Evolutionary conservation across 169 alveolate species (phyloP).

Genomic region (Cryptosporidium sp.): DNA sequence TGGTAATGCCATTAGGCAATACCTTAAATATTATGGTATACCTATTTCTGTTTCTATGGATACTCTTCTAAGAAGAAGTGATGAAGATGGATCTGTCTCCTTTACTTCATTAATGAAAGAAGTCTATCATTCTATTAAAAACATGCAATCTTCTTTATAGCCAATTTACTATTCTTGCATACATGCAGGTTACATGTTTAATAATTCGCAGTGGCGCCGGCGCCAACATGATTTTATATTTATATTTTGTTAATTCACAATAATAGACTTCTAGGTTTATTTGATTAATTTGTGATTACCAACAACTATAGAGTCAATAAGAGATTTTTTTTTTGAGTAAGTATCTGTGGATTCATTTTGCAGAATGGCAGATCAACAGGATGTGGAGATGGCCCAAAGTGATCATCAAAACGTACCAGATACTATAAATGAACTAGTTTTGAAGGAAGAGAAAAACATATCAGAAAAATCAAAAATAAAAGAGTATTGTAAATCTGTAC

Average conservation of each 20-base stretch:
- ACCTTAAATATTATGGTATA: conserved; percentile 39
- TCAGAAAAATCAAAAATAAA: background rate
- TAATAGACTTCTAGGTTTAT: background rate
- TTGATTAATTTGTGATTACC: background rate
- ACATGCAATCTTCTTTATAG: conserved; percentile 26
- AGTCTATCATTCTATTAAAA: conserved; percentile 43
- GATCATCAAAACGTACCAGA: background rate
- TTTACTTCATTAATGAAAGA: conserved; percentile 71
- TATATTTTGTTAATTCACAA: background rate
- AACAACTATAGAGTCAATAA: background rate
- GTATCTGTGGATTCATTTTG: background rate
- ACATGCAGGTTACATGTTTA: background rate
- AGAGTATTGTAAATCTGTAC: background rate
- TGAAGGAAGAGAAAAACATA: background rate
- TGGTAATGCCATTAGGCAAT: conserved; percentile 41
- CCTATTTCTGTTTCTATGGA: conserved; percentile 50
- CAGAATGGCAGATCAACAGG: background rate
- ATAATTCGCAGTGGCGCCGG: background rate
- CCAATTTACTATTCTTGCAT: background rate
- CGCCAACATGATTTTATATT: background rate
- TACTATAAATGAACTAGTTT: background rate
- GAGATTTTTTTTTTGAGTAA: background rate
- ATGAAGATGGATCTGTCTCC: conserved; percentile 71
- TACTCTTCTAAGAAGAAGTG: conserved; percentile 57
- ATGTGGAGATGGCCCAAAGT: background rate